A percentile compares a stretch with the other conserved stretches of the same genome.
Conservation (phyloP, 140 eudicot genomes). For the Anethum foeniculum region DNA sequence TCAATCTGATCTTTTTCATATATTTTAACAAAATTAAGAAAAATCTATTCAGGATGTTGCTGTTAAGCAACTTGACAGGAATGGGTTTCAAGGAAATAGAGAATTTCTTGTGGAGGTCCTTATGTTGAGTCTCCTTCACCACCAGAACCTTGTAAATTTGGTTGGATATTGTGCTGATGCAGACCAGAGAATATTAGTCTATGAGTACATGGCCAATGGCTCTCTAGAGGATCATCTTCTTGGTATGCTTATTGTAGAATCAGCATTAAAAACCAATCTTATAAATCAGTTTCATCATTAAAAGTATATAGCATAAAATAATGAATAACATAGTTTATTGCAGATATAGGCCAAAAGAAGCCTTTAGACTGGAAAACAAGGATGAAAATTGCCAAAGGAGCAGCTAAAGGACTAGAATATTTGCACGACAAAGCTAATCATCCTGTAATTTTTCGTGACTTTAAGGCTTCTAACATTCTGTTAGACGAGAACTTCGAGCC, state of each 20-base stretch:
- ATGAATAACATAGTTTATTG: background rate
- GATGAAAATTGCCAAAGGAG: constrained; percentile 40
- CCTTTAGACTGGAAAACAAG: constrained; percentile 43
- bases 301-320: background rate
- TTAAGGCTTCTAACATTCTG: constrained; percentile 46
- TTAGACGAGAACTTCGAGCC: constrained; percentile 38
- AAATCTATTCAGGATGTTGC: constrained; percentile 29
- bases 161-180: constrained; percentile 53
- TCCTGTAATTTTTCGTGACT: constrained; percentile 43
- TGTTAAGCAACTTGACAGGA: constrained; percentile 49
- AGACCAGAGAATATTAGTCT: constrained; percentile 39
- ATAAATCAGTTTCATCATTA: background rate
- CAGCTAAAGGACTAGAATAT: constrained; percentile 47
- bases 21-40: background rate
- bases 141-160: constrained; percentile 43
- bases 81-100: constrained; percentile 50
- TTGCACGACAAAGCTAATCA: constrained; percentile 41
- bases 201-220: constrained; percentile 50
- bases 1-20: background rate
- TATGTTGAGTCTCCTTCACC: constrained; percentile 45
- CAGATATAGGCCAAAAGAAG: constrained; percentile 12
- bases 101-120: constrained; percentile 56
- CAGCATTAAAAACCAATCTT: background rate
- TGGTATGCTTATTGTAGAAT: constrained; percentile 23
- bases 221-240: constrained; percentile 53